Conservation (phyloP, 768 basidiomycete genomes). For the Termitomyces sp. region DNA sequence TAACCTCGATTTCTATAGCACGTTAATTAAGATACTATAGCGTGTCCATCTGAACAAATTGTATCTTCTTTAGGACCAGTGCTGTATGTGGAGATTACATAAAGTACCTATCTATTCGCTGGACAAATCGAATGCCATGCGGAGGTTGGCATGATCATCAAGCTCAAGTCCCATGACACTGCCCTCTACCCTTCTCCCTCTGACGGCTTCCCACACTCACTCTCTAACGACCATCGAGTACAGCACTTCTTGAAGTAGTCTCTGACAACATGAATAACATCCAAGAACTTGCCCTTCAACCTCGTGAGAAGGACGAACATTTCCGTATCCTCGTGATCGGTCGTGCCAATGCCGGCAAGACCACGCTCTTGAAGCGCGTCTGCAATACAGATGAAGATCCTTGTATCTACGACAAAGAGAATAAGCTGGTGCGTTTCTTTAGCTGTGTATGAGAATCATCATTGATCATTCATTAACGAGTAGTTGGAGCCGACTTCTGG, state of each 20-base stretch:
- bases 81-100: too few species aligned
- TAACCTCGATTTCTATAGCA: too few species aligned
- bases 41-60: too few species aligned
- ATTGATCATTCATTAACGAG: too few species aligned
- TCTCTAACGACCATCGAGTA: too few species aligned
- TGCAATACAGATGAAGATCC: constrained; percentile 2
- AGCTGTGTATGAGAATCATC: background rate
- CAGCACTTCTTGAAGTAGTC: background rate
- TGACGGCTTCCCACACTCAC: too few species aligned
- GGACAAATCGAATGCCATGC: too few species aligned
- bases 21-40: too few species aligned
- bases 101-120: too few species aligned
- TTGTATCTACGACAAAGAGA: background rate
- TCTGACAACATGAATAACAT: background rate
- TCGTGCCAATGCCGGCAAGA: constrained; percentile 9
- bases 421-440: background rate
- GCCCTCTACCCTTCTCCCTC: background rate
- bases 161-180: background rate
- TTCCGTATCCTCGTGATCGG: constrained; percentile 12
- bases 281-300: background rate
- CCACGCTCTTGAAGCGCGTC: background rate
- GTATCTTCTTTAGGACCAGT: too few species aligned
- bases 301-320: background rate
- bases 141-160: too few species aligned
- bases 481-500: background rate